Evolutionary conservation across 305 asterid genomes (phyloP).

Genomic region (Solanum hybrid): DNA sequence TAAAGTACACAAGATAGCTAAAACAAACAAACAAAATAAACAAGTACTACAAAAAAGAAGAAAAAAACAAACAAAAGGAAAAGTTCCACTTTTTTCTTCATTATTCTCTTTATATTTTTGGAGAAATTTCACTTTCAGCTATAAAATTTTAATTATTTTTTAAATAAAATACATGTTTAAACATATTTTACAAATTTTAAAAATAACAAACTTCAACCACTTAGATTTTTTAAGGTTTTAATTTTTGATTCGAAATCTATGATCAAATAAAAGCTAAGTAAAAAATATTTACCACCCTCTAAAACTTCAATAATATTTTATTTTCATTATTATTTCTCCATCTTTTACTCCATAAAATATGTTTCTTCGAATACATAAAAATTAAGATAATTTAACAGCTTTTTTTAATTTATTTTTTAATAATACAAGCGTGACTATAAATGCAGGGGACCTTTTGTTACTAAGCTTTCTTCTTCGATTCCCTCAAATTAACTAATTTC

Average conservation of each 20-base stretch:
- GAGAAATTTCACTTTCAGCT: background rate
- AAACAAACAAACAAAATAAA: background rate
- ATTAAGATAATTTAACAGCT: slow-evolving; percentile 23
- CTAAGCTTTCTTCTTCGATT: background rate
- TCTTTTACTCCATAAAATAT: background rate
- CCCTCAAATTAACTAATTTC: background rate
- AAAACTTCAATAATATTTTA: background rate
- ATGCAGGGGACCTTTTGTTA: slow-evolving; percentile 47
- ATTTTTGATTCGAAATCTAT: background rate
- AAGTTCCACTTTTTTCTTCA: background rate
- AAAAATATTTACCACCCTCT: background rate
- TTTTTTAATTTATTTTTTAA: slow-evolving; percentile 9
- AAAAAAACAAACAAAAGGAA: background rate
- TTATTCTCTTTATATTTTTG: background rate
- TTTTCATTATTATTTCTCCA: background rate
- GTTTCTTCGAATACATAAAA: background rate
- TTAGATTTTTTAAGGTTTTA: background rate
- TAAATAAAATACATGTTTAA: background rate
- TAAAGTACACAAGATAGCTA: background rate
- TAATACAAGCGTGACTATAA: slow-evolving; percentile 76
- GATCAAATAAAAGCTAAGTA: background rate
- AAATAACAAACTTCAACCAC: background rate
- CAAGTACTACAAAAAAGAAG: background rate
- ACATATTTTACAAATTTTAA: background rate
- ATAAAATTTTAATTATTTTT: background rate